Evolutionary conservation across 2,329 filamentous ascomycete genomes (phyloP), one percentile per base, ranked within the genome.

Genomic region (Bimuria novae-zelandiae): DNA sequence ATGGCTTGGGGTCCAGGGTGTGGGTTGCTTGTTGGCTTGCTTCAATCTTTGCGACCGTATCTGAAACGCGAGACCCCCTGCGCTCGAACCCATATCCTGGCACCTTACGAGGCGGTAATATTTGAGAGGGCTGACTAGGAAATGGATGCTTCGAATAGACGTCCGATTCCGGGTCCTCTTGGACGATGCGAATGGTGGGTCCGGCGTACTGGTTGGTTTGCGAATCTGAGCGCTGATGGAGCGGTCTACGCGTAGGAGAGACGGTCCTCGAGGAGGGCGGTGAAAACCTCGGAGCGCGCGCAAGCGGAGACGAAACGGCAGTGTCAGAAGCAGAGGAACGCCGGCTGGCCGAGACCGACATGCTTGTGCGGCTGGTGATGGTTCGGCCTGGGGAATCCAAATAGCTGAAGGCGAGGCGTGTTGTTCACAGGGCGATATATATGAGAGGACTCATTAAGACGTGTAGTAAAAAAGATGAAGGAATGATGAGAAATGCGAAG

Each of bases 131-230:
- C 56, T 73, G 65, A 52, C 65, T 71, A 40, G 74, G 72, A 54
- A 75, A 70, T 49, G 73, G 73, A 48, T 65, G 69, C 63, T 75
- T 76, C 43, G 67, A 65, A 63, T 76, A 75, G 55, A 69, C 60
- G 30, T 71, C 59, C 32, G 67, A 56, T 16, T 62, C 67, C 43
- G 70, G 61, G 48, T 76, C 71, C 27, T 73, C 44, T 14, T 46
- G 64, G 33, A 76, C 72, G 53, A 76, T 68, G 60, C 74, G 73
- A 40, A 76, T 76, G 29, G 72, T 76, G 19, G 74, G 70, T 39
- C 68, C 65, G n/a, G 69, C 59, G 50, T 63, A 61, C 35, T 69
- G 68, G 61, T 74, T 76, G 59, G 67, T 60, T 30, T 71, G 69
- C 45, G 70, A 71, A 45, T 71, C 65, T 25, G 73, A 74, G 37